Base-by-base conservation (phyloP, 1,284 basidiomycete species). In the Boletus nobilissimus region DNA sequence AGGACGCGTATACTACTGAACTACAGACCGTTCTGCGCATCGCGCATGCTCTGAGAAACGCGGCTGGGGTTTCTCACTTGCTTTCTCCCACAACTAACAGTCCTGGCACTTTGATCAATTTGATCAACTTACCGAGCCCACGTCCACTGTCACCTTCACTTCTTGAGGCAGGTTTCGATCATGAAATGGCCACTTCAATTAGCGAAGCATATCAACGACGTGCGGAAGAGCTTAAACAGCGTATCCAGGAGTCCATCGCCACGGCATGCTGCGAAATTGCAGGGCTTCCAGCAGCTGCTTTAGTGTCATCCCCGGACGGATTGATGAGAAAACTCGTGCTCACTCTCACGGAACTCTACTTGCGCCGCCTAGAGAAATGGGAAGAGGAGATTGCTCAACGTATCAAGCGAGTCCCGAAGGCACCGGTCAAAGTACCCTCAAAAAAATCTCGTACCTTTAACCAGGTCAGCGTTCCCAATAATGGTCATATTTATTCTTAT, bases 381-480 rank as follows among this genome's bases (percentile, higher is more conserved):
- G 76, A 54, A 46, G 67, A 72, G 2, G 76, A 81, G 0, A 46
- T 81, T 1, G 18, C 70, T 9, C 72, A 70, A 3, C 72, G 65
- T 29, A 0, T 69, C 13, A 66, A 68, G 38, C 74, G 67, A 72
- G 26, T 43, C 9, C 2, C 62, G 2, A 22, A 29, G 24, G 0
- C 8, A 1, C 2, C 70, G 0, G 2, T 7, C 32, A 72, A 63
- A 4, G 70, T 3, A 8, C 2, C 26, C 5, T 5, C 43, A 2
- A 67, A 8, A 48, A 68, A 29, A 24, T 22, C 60, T 3, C 72
- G 38, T 40, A 6, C 43, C 32, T 81, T 83, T 1, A 82, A 83
- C 7, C 63, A 80, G 0, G 80, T 80, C 10, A 29, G 77, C 74
- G 0, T 1, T 26, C 3, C 0, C 7, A 46, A 11, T 3, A 6